Evolutionary conservation across 2,329 filamentous ascomycete species (phyloP).

Genomic region (Elsinoe perseae): DNA sequence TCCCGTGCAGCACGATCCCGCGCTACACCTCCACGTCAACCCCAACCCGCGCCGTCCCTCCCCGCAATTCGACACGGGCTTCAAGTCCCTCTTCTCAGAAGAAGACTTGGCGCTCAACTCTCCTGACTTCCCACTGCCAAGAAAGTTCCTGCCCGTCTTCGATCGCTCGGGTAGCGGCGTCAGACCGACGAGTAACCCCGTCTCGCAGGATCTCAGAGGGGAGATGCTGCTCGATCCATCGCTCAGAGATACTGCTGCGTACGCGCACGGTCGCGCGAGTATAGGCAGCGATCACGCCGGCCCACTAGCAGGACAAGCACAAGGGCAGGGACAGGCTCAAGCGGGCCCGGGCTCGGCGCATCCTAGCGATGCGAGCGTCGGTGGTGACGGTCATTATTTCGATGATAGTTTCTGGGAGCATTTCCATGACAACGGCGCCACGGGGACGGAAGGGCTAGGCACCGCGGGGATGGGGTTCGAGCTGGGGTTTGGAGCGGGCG

Average conservation of each 20-base stretch:
- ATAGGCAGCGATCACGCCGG: no score
- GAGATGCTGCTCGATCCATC: not conserved
- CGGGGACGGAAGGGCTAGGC: constrained; percentile 31
- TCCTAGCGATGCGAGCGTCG: not conserved
- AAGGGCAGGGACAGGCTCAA: not conserved
- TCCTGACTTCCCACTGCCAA: constrained; percentile 21
- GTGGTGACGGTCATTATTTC: constrained; percentile 22
- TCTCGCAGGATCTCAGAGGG: constrained; percentile 1
- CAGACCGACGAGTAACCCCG: constrained; percentile 5
- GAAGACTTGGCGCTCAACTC: constrained; percentile 33
- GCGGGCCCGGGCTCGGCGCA: not conserved
- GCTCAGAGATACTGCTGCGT: not conserved
- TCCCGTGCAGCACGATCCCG: constrained; percentile 10
- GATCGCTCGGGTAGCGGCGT: not conserved
- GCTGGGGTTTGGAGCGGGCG: constrained; percentile 45
- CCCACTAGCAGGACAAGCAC: not conserved
- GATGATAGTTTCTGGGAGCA: constrained; percentile 49
- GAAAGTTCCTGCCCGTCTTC: constrained; percentile 4
- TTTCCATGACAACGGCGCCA: constrained; percentile 30
- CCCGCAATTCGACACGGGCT: constrained; percentile 53
- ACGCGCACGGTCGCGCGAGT: no score
- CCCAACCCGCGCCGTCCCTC: constrained; percentile 32
- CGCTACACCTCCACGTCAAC: constrained; percentile 13
- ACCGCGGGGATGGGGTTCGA: constrained; percentile 51
- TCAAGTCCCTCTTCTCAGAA: constrained; percentile 45